Evolutionary conservation across 2,329 filamentous ascomycete genomes (phyloP).

Genomic region (Sclerotinia borealis): DNA sequence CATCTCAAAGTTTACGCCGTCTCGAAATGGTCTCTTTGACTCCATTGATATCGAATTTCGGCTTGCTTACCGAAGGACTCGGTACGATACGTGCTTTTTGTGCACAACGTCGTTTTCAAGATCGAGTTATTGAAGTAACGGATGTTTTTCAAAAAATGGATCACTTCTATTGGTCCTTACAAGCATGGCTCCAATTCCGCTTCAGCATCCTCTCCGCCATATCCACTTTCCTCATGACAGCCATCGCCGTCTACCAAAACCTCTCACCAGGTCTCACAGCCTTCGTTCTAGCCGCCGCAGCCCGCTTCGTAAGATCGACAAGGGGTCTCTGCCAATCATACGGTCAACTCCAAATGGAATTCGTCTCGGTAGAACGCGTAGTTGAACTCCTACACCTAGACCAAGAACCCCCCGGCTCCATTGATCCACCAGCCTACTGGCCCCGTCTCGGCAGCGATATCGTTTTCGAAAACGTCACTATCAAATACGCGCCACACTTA

Average conservation of each 20-base stretch:
- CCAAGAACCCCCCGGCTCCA: constrained; percentile 61
- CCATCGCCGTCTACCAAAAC: constrained; percentile 68
- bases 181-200: constrained; percentile 77
- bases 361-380: constrained; percentile 82
- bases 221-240: constrained; percentile 67
- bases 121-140: constrained; percentile 71
- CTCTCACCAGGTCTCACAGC: constrained; percentile 74
- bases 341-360: constrained; percentile 83
- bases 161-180: constrained; percentile 89
- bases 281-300: constrained; percentile 72
- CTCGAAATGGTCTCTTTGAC: constrained; percentile 87
- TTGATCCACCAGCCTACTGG: constrained; percentile 70
- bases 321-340: constrained; percentile 73
- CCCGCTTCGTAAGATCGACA: constrained; percentile 62
- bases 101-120: constrained; percentile 73
- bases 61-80: constrained; percentile 76
- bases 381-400: constrained; percentile 76
- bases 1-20: constrained; percentile 74
- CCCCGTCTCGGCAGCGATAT: constrained; percentile 67
- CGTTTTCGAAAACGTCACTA: constrained; percentile 67
- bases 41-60: constrained; percentile 88
- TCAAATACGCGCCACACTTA: constrained; percentile 72
- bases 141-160: constrained; percentile 93
- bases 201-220: constrained; percentile 67
- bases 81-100: constrained; percentile 81